phyloP scores from a whole-genome alignment of 2,329 filamentous ascomycete species.

The Neofusicoccum parvum region DNA sequence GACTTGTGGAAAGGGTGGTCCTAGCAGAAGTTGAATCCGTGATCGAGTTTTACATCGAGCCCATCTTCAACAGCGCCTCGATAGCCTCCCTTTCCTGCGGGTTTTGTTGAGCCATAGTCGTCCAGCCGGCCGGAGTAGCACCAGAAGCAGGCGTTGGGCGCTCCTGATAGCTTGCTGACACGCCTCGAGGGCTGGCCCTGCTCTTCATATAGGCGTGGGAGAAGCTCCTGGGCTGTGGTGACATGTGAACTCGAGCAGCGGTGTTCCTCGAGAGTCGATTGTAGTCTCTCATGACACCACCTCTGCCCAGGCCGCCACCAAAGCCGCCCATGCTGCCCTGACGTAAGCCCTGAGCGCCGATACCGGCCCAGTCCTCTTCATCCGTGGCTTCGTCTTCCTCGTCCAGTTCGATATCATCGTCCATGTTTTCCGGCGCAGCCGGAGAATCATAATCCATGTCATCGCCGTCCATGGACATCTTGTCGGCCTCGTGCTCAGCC shows the following conservation, averaged over 20 bases:
- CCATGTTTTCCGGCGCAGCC: constrained; percentile 65
- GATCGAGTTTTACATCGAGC: constrained; percentile 58
- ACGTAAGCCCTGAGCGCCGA: constrained; percentile 83
- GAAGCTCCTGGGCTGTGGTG: neutral
- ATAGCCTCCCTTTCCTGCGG: constrained; percentile 80
- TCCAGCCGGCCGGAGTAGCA: neutral
- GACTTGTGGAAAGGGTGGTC: neutral
- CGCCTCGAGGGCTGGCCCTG: neutral
- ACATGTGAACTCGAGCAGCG: constrained; percentile 1
- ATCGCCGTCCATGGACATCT: constrained; percentile 87
- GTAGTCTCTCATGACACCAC: constrained; percentile 17
- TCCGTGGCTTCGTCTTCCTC: constrained; percentile 73
- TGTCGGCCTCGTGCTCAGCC: constrained; percentile 85
- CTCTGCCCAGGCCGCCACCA: constrained; percentile 24
- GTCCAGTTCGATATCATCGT: constrained; percentile 67
- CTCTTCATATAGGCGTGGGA: neutral
- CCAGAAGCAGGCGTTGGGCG: neutral
- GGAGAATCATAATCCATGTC: constrained; percentile 46
- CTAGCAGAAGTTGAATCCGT: neutral
- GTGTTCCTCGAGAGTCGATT: constrained; percentile 6
- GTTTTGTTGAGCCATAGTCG: constrained; percentile 42
- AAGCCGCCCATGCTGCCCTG: constrained; percentile 51
- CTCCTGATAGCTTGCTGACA: constrained; percentile 12
- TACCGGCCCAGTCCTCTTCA: constrained; percentile 92
- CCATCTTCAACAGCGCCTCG: constrained; percentile 77